Conservation (phyloP, 768 basidiomycete species). For the Harrya chromipes region DNA sequence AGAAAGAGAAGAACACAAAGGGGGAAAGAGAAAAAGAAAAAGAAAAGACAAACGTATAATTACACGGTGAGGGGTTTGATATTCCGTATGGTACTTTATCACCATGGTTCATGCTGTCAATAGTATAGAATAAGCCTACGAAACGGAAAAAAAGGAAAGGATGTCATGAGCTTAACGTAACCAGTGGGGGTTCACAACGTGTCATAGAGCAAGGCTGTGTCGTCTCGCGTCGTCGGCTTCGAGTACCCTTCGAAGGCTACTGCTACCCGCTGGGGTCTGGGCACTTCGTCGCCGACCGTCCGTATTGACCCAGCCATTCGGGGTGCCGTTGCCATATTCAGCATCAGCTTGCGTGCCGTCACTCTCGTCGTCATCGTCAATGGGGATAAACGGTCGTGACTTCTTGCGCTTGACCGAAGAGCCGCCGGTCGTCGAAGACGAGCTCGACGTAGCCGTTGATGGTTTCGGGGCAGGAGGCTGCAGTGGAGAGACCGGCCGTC, state of each 20-base stretch:
- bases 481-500: constrained; percentile 31
- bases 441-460: constrained; percentile 35
- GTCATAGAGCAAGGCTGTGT: constrained; percentile 65
- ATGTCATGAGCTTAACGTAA: constrained; percentile 18
- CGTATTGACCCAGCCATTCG: constrained; percentile 48
- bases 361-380: constrained; percentile 55
- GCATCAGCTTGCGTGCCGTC: constrained; percentile 72
- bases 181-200: constrained; percentile 12
- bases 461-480: constrained; percentile 35
- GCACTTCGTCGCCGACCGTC: constrained; percentile 52
- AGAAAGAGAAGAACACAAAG: background rate
- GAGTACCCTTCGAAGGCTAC: constrained; percentile 31
- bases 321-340: constrained; percentile 48
- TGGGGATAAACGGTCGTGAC: constrained; percentile 44
- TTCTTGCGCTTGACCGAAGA: constrained; percentile 48
- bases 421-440: constrained; percentile 24
- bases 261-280: constrained; percentile 20
- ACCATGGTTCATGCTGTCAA: constrained; percentile 24
- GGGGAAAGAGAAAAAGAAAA: background rate
- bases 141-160: constrained; percentile 2
- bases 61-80: constrained; percentile 25
- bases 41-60: constrained; percentile 21
- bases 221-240: constrained; percentile 54
- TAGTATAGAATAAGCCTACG: constrained; percentile 37
- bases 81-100: constrained; percentile 22